phyloP scores from a whole-genome alignment of 2,329 filamentous ascomycete species.

The Monascus ruber region DNA sequence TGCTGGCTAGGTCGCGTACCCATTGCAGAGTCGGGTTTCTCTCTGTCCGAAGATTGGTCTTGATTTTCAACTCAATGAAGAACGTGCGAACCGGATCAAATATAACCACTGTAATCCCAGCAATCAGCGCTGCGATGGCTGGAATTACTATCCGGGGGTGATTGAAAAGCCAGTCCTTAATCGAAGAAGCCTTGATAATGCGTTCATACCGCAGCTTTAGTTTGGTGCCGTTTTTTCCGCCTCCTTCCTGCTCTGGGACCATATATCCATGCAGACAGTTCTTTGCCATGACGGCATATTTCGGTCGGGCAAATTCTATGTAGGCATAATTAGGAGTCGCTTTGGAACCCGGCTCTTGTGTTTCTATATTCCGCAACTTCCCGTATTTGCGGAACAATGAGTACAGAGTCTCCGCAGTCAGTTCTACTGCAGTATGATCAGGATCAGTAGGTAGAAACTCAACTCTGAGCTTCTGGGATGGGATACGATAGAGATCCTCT shows the following conservation, averaged over 20 bases:
- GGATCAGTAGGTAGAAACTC: conserved; percentile 70
- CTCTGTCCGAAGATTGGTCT: conserved; percentile 60
- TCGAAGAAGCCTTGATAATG: conserved; percentile 62
- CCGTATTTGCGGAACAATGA: conserved; percentile 81
- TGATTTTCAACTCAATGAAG: conserved; percentile 81
- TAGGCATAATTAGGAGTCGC: conserved; percentile 67
- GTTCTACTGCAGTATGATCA: conserved; percentile 60
- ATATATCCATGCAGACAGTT: conserved; percentile 85
- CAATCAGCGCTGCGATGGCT: conserved; percentile 65
- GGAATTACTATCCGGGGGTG: conserved; percentile 87
- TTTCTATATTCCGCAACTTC: conserved; percentile 74
- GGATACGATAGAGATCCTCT: conserved; percentile 78
- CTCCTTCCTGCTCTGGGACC: conserved; percentile 56
- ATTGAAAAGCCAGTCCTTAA: conserved; percentile 75
- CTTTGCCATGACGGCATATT: conserved; percentile 74
- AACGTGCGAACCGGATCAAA: conserved; percentile 93
- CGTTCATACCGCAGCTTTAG: conserved; percentile 76
- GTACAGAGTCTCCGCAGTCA: conserved; percentile 80
- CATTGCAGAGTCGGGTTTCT: conserved; percentile 67
- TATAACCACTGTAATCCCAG: conserved; percentile 70
- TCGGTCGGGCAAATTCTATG: conserved; percentile 61
- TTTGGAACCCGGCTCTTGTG: conserved; percentile 79
- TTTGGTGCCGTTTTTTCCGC: conserved; percentile 63
- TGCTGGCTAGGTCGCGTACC: conserved; percentile 56
- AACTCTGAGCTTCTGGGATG: conserved; percentile 62